These are phyloP conservation scores for Phytopythium montanum DNA, from an alignment of 352 stramenopile species.

Conservation along the genomic window DNA sequence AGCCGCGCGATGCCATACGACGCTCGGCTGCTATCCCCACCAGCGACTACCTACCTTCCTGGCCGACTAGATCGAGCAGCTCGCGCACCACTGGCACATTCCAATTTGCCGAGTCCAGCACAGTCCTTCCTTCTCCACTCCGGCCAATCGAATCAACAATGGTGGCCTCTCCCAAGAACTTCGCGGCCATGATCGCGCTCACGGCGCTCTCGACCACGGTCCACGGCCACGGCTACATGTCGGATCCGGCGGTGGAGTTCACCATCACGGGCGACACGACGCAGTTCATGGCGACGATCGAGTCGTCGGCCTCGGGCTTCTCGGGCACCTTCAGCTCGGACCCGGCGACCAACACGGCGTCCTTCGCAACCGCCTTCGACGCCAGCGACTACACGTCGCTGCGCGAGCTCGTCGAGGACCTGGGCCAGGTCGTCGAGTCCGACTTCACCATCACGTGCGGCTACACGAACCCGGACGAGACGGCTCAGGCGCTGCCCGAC, in stretches of 20 bases:
- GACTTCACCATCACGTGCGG: constrained; percentile 16
- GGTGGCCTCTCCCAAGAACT: no score
- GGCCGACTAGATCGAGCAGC: no score
- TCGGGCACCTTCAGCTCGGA: constrained; percentile 25
- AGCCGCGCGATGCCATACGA: no score
- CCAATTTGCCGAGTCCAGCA: no score
- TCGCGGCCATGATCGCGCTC: no score
- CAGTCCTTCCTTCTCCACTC: no score
- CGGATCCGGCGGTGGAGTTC: constrained; percentile 19
- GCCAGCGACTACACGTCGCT: constrained; percentile 31
- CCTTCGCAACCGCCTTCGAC: constrained; percentile 35
- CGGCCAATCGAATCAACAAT: no score
- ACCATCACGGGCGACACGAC: constrained; percentile 14
- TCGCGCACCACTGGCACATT: no score
- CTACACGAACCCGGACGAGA: constrained; percentile 21
- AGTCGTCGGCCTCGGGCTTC: constrained; percentile 18
- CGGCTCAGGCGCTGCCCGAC: constrained; percentile 17
- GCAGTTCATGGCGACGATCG: constrained; percentile 28
- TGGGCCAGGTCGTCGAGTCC: constrained; percentile 1
- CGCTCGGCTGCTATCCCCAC: no score
- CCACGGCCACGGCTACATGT: constrained; percentile 21
- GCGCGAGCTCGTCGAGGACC: constrained; percentile 17
- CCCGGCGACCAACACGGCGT: constrained; percentile 21
- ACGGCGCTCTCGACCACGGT: constrained; percentile 9
- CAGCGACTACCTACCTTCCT: no score